These are phyloP conservation scores for Gynandropsis gynandra DNA, from an alignment of 345 rosid genomes.

Conservation along the genomic window DNA sequence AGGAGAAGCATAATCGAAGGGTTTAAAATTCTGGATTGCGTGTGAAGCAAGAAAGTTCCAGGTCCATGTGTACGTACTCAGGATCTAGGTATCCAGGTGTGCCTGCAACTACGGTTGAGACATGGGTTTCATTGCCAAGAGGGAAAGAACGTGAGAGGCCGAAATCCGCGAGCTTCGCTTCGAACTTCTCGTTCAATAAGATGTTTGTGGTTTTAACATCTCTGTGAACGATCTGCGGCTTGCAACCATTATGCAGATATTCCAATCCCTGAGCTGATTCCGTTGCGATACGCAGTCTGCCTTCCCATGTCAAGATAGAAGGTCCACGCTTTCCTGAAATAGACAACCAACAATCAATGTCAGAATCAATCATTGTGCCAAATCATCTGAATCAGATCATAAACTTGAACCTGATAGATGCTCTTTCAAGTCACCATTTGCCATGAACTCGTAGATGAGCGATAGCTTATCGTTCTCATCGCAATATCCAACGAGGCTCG, in stretches of 20 bases:
- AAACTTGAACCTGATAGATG: constrained; percentile 24
- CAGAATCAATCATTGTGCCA: constrained; percentile 5
- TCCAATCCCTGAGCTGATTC: constrained; percentile 52
- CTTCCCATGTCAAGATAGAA: constrained; percentile 37
- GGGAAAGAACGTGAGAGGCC: constrained; percentile 47
- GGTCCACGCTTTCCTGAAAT: constrained; percentile 25
- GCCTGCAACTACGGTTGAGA: constrained; percentile 37
- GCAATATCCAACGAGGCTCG: constrained; percentile 49
- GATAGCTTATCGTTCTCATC: constrained; percentile 34
- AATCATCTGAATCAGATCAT: neutral
- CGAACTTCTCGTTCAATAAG: constrained; percentile 42
- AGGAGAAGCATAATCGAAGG: neutral
- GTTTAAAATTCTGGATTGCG: neutral
- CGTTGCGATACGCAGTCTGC: constrained; percentile 39
- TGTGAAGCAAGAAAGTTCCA: neutral
- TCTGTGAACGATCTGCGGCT: constrained; percentile 51
- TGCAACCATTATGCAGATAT: constrained; percentile 46
- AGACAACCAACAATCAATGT: neutral
- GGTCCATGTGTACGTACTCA: constrained; percentile 37
- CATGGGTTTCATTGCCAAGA: constrained; percentile 29
- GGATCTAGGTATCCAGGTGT: constrained; percentile 56
- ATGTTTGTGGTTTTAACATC: constrained; percentile 56
- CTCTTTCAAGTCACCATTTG: constrained; percentile 41
- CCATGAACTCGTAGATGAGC: constrained; percentile 53
- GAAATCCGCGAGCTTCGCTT: constrained; percentile 60